A percentile compares a stretch with the other conserved stretches of the same genome.
phyloP scores from a whole-genome alignment of 2,329 filamentous ascomycete species.

The Ophiostoma pallidulum region DNA sequence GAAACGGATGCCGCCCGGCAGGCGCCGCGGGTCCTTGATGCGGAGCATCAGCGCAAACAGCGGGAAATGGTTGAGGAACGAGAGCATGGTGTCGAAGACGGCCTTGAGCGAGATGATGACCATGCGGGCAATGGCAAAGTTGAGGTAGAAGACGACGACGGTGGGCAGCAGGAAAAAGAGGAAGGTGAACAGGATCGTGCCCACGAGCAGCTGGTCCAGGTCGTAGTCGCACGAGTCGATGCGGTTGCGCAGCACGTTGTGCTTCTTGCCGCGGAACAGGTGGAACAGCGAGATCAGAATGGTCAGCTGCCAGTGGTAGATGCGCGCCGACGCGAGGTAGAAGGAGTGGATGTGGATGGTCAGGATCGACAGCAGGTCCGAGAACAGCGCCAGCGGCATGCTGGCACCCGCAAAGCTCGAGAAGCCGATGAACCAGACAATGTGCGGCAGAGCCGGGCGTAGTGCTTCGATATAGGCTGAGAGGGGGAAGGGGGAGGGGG shows the following conservation, averaged over 20 bases:
- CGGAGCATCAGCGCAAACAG: slow-evolving; percentile 94
- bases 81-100: slow-evolving; percentile 78
- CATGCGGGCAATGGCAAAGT: slow-evolving; percentile 91
- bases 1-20: slow-evolving; percentile 90
- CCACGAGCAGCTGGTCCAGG: slow-evolving; percentile 88
- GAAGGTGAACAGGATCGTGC: slow-evolving; percentile 91
- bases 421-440: slow-evolving; percentile 89
- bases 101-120: slow-evolving; percentile 91
- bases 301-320: slow-evolving; percentile 97
- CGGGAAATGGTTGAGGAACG: slow-evolving; percentile 94
- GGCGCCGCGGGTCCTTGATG: slow-evolving; percentile 80
- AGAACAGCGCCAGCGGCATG: slow-evolving; percentile 93
- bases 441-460: slow-evolving; percentile 67
- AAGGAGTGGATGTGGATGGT: slow-evolving; percentile 98
- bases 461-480: slow-evolving; percentile 69
- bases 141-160: slow-evolving; percentile 91
- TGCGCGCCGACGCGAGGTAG: slow-evolving; percentile 90
- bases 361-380: slow-evolving; percentile 80
- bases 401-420: slow-evolving; percentile 93
- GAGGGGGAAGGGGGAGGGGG: too few species aligned
- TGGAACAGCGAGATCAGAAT: slow-evolving; percentile 98
- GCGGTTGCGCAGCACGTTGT: slow-evolving; percentile 91
- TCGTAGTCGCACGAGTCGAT: slow-evolving; percentile 99
- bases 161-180: slow-evolving; percentile 92
- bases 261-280: slow-evolving; percentile 94